Evolutionary conservation across 163 green algal species (phyloP), one percentile per base, ranked within the genome.

Genomic region (Chloroidium sp.): DNA sequence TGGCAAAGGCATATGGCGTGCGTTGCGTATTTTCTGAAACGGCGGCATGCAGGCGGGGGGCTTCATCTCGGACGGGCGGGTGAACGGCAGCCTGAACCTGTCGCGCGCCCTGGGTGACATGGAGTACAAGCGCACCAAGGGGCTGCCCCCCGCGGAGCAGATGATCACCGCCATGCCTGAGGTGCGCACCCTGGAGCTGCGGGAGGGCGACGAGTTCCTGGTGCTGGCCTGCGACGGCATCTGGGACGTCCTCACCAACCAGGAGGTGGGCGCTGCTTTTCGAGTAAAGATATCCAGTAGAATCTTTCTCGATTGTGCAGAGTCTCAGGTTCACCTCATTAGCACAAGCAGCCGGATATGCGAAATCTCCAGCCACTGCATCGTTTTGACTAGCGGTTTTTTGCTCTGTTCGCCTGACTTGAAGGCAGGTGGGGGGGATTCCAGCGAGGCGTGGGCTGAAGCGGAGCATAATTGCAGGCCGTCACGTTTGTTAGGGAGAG

Each of bases 21-120:
- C 36, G 36, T 36, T 36, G 36, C 36, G 36, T 36, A 36, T 36
- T 36, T 36, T 36, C 36, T 36, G 36, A 36, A 36, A 36, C 36
- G 36, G 36, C 36, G 36, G 36, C 64, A 83, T 89, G 85, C 83
- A 89, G 86, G 93, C 93, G 61, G 93, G 93, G 0, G 91, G 93
- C 0, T 95, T 95, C 80, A 91, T 97, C n/a, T 83, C 87, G 1
- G 92, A 97, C 12, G 92, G 92, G 3, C 84, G 93, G 8, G 92
- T 98, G 10, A 98, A 97, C 67, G 94, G 91, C 68, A 94, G 89
- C 79, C 88, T 98, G n/a, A 97, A 97, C 81, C 88, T 98, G 77
- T 97, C 91, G 2, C 85, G 95, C 0, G 95, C 95, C 0, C 87
- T 98, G 72, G 95, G 94, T 0, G 95, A 98, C 80, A 89, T 96